These are phyloP conservation scores for Aspergillus clavatus DNA, from an alignment of 2,329 filamentous ascomycete species.

Conservation along the genomic window DNA sequence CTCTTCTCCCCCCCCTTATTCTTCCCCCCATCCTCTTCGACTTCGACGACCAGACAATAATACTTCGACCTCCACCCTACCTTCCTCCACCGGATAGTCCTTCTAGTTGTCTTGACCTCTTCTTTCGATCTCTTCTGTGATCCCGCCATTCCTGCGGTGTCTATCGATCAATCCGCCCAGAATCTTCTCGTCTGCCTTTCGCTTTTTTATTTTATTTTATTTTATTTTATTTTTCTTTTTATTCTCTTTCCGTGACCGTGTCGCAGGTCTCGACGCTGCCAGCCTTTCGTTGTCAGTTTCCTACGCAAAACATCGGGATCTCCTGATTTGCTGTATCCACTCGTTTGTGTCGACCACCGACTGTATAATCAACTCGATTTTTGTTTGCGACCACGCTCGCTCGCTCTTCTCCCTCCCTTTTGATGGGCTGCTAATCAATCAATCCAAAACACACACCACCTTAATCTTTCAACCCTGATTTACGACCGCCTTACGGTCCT, in stretches of 20 bases:
- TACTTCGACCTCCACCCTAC: neutral
- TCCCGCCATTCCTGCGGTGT: neutral
- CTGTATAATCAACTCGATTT: neutral
- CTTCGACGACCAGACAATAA: slow-evolving; percentile 6
- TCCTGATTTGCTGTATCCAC: slow-evolving; percentile 15
- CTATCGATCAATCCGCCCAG: neutral
- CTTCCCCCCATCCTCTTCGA: slow-evolving; percentile 10
- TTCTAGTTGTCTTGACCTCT: slow-evolving; percentile 8
- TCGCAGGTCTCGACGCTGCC: slow-evolving; percentile 32
- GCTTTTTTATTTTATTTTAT: too few relatives aligned
- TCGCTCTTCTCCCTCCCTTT: neutral
- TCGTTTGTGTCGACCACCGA: slow-evolving; percentile 16
- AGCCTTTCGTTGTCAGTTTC: slow-evolving; percentile 31
- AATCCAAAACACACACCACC: slow-evolving; percentile 5
- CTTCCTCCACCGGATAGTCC: slow-evolving; percentile 8
- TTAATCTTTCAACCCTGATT: slow-evolving; percentile 7
- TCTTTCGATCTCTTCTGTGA: slow-evolving; percentile 1
- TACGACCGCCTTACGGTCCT: slow-evolving; percentile 5
- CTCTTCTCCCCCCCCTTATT: slow-evolving; percentile 11
- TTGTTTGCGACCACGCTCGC: too few relatives aligned
- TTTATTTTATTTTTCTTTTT: too few relatives aligned
- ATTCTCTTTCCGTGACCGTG: slow-evolving; percentile 27
- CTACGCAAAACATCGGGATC: slow-evolving; percentile 14
- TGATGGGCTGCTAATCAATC: slow-evolving; percentile 12
- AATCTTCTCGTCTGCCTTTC: neutral